These are phyloP conservation scores for Datura wrightii DNA, from an alignment of 257 asterid genomes.

Conservation along the genomic window DNA sequence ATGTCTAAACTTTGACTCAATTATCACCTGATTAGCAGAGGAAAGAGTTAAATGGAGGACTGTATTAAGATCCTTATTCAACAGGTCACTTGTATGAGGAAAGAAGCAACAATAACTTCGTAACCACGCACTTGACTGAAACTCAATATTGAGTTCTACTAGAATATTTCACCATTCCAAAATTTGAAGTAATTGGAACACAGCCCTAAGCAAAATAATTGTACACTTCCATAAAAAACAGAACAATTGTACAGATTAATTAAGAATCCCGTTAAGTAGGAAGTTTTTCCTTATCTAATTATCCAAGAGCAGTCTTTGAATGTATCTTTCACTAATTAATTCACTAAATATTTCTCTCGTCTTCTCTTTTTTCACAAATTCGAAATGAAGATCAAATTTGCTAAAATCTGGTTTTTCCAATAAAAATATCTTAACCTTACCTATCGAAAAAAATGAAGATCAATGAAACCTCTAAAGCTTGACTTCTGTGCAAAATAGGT, in stretches of 20 bases:
- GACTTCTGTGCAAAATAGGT: not conserved
- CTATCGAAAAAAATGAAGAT: not conserved
- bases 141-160: not conserved
- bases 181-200: not conserved
- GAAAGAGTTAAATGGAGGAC: not conserved
- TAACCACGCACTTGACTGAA: slow-evolving; percentile 19
- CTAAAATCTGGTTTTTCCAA: not conserved
- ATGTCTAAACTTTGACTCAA: slow-evolving; percentile 8
- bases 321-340: not conserved
- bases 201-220: slow-evolving; percentile 1
- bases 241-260: not conserved
- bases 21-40: slow-evolving; percentile 17
- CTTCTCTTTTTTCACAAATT: not conserved
- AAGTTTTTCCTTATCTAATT: not conserved
- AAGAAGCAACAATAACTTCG: not conserved
- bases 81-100: not conserved
- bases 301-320: slow-evolving; percentile 1
- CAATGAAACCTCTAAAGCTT: not conserved
- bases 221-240: not conserved
- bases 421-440: not conserved
- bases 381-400: not conserved
- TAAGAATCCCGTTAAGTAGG: not conserved
- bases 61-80: not conserved
- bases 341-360: not conserved
- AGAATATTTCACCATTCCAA: slow-evolving; percentile 1